Percentiles rank a stretch among this genome's conserved stretches.
These are phyloP conservation scores for Artemisia princeps DNA, from an alignment of 140 eudicot genomes.

Conservation along the genomic window DNA sequence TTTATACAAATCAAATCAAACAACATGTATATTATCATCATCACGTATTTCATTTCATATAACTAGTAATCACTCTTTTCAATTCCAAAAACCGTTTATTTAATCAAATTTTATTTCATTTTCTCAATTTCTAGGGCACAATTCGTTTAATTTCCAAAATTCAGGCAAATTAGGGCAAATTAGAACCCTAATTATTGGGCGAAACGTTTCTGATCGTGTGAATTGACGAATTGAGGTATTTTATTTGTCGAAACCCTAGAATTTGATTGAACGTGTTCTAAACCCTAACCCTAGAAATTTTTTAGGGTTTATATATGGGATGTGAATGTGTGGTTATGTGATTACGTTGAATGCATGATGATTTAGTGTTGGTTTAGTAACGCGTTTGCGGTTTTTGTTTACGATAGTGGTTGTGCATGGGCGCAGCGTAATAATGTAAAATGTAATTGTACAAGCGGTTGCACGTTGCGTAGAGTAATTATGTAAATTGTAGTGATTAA, in stretches of 20 bases:
- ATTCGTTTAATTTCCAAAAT: neutral
- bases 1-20: neutral
- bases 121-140: neutral
- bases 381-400: too few relatives aligned
- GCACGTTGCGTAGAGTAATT: too few relatives aligned
- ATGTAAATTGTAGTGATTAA: too few relatives aligned
- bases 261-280: neutral
- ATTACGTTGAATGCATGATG: neutral
- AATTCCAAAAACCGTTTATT: neutral
- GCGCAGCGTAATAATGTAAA: too few relatives aligned
- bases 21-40: neutral
- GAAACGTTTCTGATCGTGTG: neutral
- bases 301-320: neutral
- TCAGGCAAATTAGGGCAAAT: neutral
- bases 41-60: neutral
- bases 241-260: neutral
- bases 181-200: neutral
- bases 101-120: neutral
- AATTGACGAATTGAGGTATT: neutral
- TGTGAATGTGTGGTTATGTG: neutral
- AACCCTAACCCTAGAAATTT: neutral
- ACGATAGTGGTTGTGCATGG: too few relatives aligned
- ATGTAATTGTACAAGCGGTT: too few relatives aligned
- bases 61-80: neutral
- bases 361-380: neutral